Conservation (phyloP, 805 yeast species). For the Candida nitratophila region DNA sequence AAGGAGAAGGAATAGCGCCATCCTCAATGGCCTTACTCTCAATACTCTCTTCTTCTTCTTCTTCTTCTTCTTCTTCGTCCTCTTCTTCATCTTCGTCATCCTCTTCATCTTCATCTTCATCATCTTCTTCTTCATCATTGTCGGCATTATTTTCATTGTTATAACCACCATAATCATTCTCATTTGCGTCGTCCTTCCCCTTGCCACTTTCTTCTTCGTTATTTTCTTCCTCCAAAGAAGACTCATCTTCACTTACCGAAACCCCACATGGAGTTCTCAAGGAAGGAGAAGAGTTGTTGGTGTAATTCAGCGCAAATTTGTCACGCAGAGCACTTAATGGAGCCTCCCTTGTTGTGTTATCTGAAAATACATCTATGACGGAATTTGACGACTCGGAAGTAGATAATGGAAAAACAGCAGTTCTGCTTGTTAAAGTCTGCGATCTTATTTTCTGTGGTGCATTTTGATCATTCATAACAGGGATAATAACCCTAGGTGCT, state of each 20-base stretch:
- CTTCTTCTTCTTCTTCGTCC: neutral
- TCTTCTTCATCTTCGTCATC: too few species aligned
- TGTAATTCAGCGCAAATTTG: neutral
- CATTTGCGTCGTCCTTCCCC: too few species aligned
- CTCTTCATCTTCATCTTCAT: conserved; percentile 1
- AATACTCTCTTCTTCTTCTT: conserved; percentile 11
- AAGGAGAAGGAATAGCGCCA: conserved; percentile 8
- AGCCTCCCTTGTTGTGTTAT: neutral
- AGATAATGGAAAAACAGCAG: neutral
- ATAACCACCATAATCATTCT: neutral
- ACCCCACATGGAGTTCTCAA: neutral
- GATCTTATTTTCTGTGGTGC: too few species aligned
- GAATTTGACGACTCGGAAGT: neutral
- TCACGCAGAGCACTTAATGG: neutral
- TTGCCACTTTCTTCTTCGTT: neutral
- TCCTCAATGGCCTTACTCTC: conserved; percentile 18
- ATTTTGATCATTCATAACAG: neutral
- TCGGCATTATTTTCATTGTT: conserved; percentile 1
- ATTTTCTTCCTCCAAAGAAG: neutral
- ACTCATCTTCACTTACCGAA: neutral
- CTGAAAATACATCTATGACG: neutral
- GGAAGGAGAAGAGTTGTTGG: neutral
- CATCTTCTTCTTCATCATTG: conserved; percentile 1
- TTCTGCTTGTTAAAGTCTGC: neutral
- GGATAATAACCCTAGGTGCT: neutral